These are phyloP conservation scores for Ochetophila trinervis DNA, from an alignment of 306 rosid species.

Conservation along the genomic window DNA sequence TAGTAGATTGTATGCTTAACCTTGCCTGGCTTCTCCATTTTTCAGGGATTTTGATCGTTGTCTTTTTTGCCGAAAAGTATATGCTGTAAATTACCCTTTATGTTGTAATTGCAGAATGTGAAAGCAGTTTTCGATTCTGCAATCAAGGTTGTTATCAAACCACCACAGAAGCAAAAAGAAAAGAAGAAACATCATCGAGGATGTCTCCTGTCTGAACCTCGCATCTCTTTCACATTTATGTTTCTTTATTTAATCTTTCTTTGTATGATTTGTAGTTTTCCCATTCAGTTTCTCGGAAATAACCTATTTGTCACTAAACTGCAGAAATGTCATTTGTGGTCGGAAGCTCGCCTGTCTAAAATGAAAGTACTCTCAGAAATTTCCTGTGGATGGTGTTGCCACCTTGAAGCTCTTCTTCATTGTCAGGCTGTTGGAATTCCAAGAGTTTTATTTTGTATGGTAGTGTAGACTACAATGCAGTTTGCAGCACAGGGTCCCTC, in stretches of 20 bases:
- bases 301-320: constrained; percentile 20
- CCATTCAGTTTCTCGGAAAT: background rate
- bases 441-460: constrained; percentile 7
- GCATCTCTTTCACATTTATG: background rate
- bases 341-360: constrained; percentile 45
- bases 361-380: constrained; percentile 23
- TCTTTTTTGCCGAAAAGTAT: background rate
- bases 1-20: constrained; percentile 4
- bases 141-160: constrained; percentile 83
- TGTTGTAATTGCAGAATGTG: constrained; percentile 69
- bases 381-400: constrained; percentile 2
- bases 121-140: constrained; percentile 91
- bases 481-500: constrained; percentile 17
- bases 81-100: constrained; percentile 12
- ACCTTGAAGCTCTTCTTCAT: constrained; percentile 8
- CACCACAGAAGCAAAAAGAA: constrained; percentile 81
- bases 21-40: background rate
- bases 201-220: constrained; percentile 68
- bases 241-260: background rate
- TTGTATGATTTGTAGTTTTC: background rate
- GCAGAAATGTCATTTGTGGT: constrained; percentile 62
- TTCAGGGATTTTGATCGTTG: background rate
- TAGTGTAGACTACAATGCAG: constrained; percentile 15
- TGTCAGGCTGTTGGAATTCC: constrained; percentile 18
- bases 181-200: constrained; percentile 63